Base-by-base conservation (phyloP, 1,284 basidiomycete genomes). In the Caloboletus firmus region DNA sequence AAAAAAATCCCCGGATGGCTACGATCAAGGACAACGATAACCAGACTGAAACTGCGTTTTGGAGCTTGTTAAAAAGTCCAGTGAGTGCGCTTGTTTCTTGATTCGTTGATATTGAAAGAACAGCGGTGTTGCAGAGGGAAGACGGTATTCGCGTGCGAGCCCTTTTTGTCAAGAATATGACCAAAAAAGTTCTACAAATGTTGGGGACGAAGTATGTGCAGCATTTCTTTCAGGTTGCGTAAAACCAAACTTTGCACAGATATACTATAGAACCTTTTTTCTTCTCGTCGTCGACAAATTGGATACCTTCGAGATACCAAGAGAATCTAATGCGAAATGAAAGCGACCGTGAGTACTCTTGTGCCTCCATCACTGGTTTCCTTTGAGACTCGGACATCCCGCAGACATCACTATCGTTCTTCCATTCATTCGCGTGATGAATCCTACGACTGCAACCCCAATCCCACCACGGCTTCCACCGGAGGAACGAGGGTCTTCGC, bases 251-350 rank as follows among this genome's bases (percentile, higher is more conserved):
- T 3, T 43, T 32, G 42, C 15, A 11, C 34, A 70, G 71, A 51
- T 67, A 68, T 34, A 22, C 36, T 3, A 40, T 83, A 49, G 81
- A 83, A 54, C 81, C 82, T 0, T 83, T 83, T 63, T 83, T 79
- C 60, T 83, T 81, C 63, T 79, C 81, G 1, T 82, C 80, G 3
- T 79, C 80, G 2, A 60, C 80, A 4, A 79, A 80, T 36, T 80
- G 79, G 76, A 83, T 82, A 58, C 82, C 81, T 9, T 73, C 80
- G 4, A 72, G 79, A 53, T 82, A 80, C 59, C 80, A 79, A 58
- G 77, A 79, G 49, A 73, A 72, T 52, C 55, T 75, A 1, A 49
- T 63, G 0, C 60, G 57, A 5, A 57, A 64, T 1, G 52, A 74
- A 50, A 71, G 78, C 39, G 81, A 83, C 60, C 81, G 81, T 82